A percentile compares a stretch with the other conserved stretches of the same genome.
These are phyloP conservation scores for Hanseniaspora nectarophila DNA, from an alignment of 805 yeast species.

Conservation along the genomic window DNA sequence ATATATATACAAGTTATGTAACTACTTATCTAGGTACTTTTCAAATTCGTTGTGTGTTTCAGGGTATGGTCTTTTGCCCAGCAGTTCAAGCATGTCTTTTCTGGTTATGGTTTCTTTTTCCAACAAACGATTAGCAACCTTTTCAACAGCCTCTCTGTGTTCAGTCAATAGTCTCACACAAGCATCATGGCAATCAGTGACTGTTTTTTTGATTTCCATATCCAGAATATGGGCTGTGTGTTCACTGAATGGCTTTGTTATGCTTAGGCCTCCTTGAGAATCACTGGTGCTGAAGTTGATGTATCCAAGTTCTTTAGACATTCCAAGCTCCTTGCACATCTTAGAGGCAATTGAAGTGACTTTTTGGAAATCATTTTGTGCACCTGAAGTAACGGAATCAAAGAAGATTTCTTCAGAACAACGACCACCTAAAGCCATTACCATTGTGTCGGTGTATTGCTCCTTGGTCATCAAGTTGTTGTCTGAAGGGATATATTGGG, in stretches of 20 bases:
- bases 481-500: conserved; percentile 93
- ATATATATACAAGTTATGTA: too few relatives aligned
- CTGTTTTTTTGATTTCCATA: conserved; percentile 65
- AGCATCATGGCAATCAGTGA: conserved; percentile 57
- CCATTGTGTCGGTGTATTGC: conserved; percentile 80
- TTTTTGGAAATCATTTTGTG: conserved; percentile 90
- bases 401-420: conserved; percentile 92
- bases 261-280: conserved; percentile 45
- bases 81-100: conserved; percentile 78
- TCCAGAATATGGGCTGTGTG: conserved; percentile 74
- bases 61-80: conserved; percentile 87
- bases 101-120: conserved; percentile 82
- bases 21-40: conserved; percentile 53
- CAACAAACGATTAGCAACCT: conserved; percentile 78
- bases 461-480: conserved; percentile 62
- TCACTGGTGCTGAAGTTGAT: conserved; percentile 59
- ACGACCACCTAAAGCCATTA: conserved; percentile 95
- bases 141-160: conserved; percentile 62
- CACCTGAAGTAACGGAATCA: conserved; percentile 87
- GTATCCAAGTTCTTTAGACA: conserved; percentile 80
- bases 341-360: conserved; percentile 86
- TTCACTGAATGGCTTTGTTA: conserved; percentile 82
- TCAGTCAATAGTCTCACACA: conserved; percentile 61
- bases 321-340: conserved; percentile 88
- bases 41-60: conserved; percentile 88